These are phyloP conservation scores for Pelagomonas calceolata DNA, from an alignment of 108 stramenopile genomes.

Conservation along the genomic window DNA sequence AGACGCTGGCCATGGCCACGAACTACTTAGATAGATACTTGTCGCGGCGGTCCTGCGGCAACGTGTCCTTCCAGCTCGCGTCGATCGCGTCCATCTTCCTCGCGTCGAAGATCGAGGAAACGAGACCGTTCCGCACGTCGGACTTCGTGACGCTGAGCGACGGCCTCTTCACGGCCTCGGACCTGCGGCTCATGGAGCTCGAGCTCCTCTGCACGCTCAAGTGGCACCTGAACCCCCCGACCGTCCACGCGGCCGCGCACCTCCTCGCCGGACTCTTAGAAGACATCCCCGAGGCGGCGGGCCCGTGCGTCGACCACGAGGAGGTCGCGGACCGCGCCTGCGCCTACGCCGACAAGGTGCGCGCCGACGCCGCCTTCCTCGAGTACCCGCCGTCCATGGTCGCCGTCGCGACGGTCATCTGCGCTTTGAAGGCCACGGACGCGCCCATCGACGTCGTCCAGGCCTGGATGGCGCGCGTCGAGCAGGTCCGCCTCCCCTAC, in stretches of 20 bases:
- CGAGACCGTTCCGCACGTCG: constrained; percentile 5
- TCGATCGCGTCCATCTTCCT: constrained; percentile 11
- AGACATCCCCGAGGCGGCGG: not conserved
- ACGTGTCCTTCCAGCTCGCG: constrained; percentile 5
- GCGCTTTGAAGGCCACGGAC: not conserved
- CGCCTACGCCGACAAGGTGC: not conserved
- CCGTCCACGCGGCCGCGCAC: constrained; percentile 2
- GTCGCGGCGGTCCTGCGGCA: not conserved
- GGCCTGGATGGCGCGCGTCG: not conserved
- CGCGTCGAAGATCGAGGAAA: constrained; percentile 12
- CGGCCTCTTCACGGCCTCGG: constrained; percentile 4
- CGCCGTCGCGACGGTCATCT: not conserved
- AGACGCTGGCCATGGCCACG: constrained; percentile 6
- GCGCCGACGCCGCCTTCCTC: not conserved
- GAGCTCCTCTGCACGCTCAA: constrained; percentile 14
- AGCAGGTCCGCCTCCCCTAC: not conserved
- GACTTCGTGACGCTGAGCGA: constrained; percentile 5
- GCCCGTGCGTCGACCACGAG: too few relatives aligned
- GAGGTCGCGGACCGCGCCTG: not conserved
- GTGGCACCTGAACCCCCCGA: constrained; percentile 12
- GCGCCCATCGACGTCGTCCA: not conserved
- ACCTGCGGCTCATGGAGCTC: constrained; percentile 18
- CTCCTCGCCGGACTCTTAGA: not conserved
- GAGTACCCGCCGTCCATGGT: not conserved
- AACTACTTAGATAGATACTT: constrained; percentile 14